Evolutionary conservation across 331 rosid genomes (phyloP).

Genomic region (Acacia concinna): DNA sequence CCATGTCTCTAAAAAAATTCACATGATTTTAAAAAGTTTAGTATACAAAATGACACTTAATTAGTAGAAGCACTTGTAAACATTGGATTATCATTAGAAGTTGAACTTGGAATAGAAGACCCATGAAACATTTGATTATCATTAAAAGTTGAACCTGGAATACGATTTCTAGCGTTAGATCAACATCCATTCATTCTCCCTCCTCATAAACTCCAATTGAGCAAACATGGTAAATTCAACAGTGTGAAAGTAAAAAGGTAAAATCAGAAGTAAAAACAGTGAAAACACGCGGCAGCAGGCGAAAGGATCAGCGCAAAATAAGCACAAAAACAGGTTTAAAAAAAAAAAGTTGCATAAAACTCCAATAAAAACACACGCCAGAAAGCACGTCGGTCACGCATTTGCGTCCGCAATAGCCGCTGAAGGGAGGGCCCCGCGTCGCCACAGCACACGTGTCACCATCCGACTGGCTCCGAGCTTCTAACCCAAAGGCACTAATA

Average conservation of each 20-base stretch:
- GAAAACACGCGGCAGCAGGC: not conserved
- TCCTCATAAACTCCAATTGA: not conserved
- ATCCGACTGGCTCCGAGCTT: not conserved
- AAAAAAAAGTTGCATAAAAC: not conserved
- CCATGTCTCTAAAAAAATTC: not conserved
- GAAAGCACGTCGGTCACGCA: conserved; percentile 44
- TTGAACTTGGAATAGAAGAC: too few species aligned
- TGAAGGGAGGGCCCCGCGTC: conserved; percentile 35
- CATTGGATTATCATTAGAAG: too few species aligned
- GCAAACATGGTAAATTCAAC: not conserved
- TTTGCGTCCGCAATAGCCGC: conserved; percentile 39
- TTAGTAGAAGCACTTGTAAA: not conserved
- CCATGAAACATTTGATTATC: not conserved
- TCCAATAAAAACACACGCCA: conserved; percentile 22
- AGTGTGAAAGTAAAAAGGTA: not conserved
- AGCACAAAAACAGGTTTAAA: too few species aligned
- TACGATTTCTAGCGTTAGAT: not conserved
- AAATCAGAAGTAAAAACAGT: not conserved
- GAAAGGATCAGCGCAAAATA: conserved; percentile 3
- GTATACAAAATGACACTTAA: not conserved
- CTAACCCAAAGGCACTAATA: not conserved
- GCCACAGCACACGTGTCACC: not conserved
- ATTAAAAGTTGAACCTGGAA: not conserved
- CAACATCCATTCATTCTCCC: not conserved
- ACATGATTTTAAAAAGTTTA: too few species aligned